Base-by-base conservation (phyloP, 2,329 filamentous ascomycete genomes). In the Fusarium sublunatum region DNA sequence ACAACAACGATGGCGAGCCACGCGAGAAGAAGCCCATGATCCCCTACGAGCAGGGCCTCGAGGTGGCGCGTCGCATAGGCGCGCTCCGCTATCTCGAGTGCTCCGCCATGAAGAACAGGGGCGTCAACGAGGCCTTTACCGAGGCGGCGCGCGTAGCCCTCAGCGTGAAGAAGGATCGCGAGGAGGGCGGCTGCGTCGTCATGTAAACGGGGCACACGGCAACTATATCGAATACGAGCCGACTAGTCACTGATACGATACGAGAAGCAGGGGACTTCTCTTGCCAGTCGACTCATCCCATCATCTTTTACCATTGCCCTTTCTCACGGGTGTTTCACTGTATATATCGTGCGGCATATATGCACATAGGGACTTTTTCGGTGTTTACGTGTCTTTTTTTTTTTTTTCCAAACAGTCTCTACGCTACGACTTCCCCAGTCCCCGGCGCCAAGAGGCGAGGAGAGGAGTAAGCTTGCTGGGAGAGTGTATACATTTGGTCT, bases 81-180 rank as follows among this genome's bases (percentile, higher is more conserved):
- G 95, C 95, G 7, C 84, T 97, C 74, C 88, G 96, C 74, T 99
- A 99, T 76, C 86, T 99, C 53, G 95, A 99, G 83, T 99, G 95
- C 82, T 98, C 95, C 34, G 95, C 95, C 54, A 98, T 98, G 88
- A 90, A 93, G 79, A 99, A 99, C 79, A 88, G 95, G 46, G 95
- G 95, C 60, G 96, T 99, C 73, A 97, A 98, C 78, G 95, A 99
- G 79, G 95, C 95, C 39, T 99, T 99, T 74, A 98, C 95, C 36
- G 95, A 99, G 81, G 95, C 95, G 36, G 94, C 95, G 24, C 90
- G 96, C 72, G 95, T 99, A 32, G 95, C 95, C 12, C 83, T 99
- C 53, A 88, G 86, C 67, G 87, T 90, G 54, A 88, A 85, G 78
- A 85, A 87, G 70, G 86, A 86, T 59, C 83, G 86, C 69, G 86